Evolutionary conservation across 495 filamentous ascomycete genomes (phyloP).

Genomic region (Penicillium daleae): DNA sequence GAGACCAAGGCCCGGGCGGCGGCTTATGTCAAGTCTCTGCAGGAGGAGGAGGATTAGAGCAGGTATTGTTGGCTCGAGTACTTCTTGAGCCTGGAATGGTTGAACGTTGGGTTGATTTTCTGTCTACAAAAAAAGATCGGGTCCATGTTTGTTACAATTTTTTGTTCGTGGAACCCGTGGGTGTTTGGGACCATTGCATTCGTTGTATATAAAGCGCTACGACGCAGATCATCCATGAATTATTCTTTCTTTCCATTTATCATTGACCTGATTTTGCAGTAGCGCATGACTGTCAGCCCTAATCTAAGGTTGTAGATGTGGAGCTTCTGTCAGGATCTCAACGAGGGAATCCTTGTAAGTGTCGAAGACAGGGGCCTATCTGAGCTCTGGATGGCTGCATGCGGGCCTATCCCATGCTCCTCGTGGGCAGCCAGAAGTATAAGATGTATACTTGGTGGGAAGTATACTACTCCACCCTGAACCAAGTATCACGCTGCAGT

Average conservation of each 20-base stretch:
- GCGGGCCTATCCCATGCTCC: not conserved
- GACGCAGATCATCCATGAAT: conserved; percentile 25
- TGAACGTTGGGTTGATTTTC: conserved; percentile 1
- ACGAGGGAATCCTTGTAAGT: not conserved
- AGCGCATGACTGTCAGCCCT: not conserved
- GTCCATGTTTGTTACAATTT: conserved; percentile 12
- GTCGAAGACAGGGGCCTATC: not conserved
- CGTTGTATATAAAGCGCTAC: conserved; percentile 38
- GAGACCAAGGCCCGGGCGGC: conserved; percentile 74
- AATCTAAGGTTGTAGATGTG: not conserved
- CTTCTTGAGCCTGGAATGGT: not conserved
- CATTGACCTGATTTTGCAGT: not conserved
- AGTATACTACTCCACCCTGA: not conserved
- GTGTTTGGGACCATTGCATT: conserved; percentile 38
- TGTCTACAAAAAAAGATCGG: conserved; percentile 28
- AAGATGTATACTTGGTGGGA: not conserved
- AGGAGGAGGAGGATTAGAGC: conserved; percentile 40
- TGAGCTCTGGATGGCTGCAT: not conserved
- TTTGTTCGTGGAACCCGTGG: conserved; percentile 23
- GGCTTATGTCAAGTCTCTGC: conserved; percentile 65
- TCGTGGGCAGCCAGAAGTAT: not conserved
- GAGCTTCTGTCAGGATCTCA: not conserved
- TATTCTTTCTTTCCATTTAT: conserved; percentile 9
- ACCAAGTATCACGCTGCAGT: not conserved
- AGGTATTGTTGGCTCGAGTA: conserved; percentile 1